Base-by-base conservation (phyloP, 768 basidiomycete genomes). In the Tulasnella calospora region DNA sequence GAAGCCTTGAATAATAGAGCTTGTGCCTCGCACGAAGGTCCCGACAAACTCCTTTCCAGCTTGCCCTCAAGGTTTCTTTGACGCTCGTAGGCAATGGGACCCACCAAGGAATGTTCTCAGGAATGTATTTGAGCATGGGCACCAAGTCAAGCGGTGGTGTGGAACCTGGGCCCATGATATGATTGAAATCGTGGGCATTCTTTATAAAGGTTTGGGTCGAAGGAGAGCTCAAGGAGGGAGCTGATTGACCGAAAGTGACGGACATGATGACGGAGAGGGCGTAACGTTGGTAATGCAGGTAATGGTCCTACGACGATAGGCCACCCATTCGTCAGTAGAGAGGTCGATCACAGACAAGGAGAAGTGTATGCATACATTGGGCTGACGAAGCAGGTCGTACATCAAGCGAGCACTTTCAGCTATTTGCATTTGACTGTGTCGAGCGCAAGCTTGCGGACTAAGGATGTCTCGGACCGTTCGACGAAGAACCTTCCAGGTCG, bases 321-420 rank as follows among this genome's bases (percentile, higher is more conserved):
- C 27, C 27, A 41, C 12, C 15, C 40, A 51, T 30, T 27, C 35
- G 17, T 67, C 61, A 67, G 27, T 12, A 7, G 13, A 51, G 38
- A 6, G 6, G 33, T 2, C 38, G 9, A 30, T 51, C 17, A 27
- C 2, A 38, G 17, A 35, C 10, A 67, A 2, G 57, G 75, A 40
- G 35, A 69, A 17, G 27, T 13, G 27, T 27, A 27, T 36, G 15
- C 61, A 40, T 81, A 80, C 83, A 81, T 82, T 81, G 72, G 81
- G 84, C 76, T 80, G 74, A 41, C 78, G 76, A 27, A 85, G 80
- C 19, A 85, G 46, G 57, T 84, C 82, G 71, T 82, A 80, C 76
- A 83, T 78, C 27, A 85, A 82, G 46, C 84, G 84, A 12, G 80
- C 79, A 5, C 83, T 79, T 73, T 85, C 84, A 1, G 82, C 83